These are phyloP conservation scores for Coprinopsis cinerea DNA, from an alignment of 768 basidiomycete genomes.

Conservation along the genomic window DNA sequence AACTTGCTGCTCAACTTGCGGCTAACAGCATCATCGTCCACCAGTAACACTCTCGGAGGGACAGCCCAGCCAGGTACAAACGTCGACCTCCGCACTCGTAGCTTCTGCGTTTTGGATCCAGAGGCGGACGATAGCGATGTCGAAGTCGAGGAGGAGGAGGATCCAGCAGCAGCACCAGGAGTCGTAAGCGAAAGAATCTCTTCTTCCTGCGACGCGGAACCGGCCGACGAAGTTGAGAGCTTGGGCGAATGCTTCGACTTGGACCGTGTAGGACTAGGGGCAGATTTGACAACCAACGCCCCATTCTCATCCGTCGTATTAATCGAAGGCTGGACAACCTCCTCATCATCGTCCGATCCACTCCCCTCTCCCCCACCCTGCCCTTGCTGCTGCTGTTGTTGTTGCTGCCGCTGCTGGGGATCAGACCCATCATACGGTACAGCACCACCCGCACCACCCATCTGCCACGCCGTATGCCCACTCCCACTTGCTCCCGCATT, in stretches of 20 bases:
- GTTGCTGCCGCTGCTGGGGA: slow-evolving; percentile 9
- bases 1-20: slow-evolving; percentile 87
- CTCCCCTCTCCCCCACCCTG: background rate
- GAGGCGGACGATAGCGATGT: no score
- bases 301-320: slow-evolving; percentile 13
- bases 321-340: slow-evolving; percentile 34
- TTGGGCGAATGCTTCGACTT: slow-evolving; percentile 4
- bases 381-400: slow-evolving; percentile 17
- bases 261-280: slow-evolving; percentile 1
- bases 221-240: slow-evolving; percentile 8
- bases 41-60: slow-evolving; percentile 84
- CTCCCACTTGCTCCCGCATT: no score
- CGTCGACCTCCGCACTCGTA: slow-evolving; percentile 69
- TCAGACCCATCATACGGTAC: background rate
- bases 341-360: slow-evolving; percentile 23
- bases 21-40: slow-evolving; percentile 94
- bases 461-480: background rate
- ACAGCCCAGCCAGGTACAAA: slow-evolving; percentile 90
- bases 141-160: no score
- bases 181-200: no score
- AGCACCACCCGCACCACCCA: background rate
- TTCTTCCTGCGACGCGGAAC: slow-evolving; percentile 18
- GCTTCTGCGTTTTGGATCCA: slow-evolving; percentile 30
- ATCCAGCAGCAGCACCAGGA: no score
- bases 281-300: slow-evolving; percentile 11